phyloP scores from a whole-genome alignment of 495 filamentous ascomycete genomes.

The Pyronema domesticum region DNA sequence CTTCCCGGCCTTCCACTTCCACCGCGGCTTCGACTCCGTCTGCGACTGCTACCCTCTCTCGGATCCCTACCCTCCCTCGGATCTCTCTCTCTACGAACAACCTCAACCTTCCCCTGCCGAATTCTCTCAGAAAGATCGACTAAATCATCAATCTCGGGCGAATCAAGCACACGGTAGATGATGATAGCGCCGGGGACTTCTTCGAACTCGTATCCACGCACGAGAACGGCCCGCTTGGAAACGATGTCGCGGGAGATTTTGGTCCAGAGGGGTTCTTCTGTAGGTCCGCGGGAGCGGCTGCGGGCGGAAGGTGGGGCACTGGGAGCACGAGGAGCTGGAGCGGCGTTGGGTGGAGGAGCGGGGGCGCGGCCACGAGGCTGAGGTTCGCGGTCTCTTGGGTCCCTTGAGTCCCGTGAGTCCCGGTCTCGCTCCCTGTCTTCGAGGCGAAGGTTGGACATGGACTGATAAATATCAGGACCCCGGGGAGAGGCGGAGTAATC shows the following conservation, averaged over 20 bases:
- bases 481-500: not conserved
- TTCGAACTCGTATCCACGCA: conserved; percentile 18
- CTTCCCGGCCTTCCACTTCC: conserved; percentile 10
- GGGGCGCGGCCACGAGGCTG: conserved; percentile 4
- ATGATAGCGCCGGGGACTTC: conserved; percentile 20
- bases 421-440: not conserved
- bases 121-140: conserved; percentile 20
- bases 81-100: conserved; percentile 11
- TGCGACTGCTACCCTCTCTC: conserved; percentile 9
- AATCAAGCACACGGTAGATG: conserved; percentile 18
- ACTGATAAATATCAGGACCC: not conserved
- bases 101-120: conserved; percentile 14
- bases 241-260: conserved; percentile 24
- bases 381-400: not conserved
- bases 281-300: not conserved
- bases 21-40: conserved; percentile 7
- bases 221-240: conserved; percentile 18
- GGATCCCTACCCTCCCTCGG: conserved; percentile 8
- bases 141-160: conserved; percentile 19
- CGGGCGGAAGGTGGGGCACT: conserved; percentile 11
- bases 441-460: not conserved
- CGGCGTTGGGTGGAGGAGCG: conserved; percentile 2
- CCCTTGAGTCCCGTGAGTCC: not conserved
- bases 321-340: conserved; percentile 7
- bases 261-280: conserved; percentile 19